Conservation (phyloP, 2,329 filamentous ascomycete species). For the Cladosporium sp. region DNA sequence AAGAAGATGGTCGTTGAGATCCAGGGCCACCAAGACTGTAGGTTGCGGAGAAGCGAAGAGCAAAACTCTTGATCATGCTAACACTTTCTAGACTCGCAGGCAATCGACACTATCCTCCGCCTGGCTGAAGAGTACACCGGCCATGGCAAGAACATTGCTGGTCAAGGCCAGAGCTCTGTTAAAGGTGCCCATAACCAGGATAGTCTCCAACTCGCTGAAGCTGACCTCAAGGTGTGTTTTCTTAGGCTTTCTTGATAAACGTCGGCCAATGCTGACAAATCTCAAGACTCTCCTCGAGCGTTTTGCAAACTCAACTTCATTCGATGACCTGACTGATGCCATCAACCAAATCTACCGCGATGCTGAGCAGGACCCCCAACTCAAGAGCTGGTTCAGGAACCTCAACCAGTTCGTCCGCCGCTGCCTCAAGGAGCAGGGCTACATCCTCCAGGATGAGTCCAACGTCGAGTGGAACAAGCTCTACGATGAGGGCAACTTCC, state of each 20-base stretch:
- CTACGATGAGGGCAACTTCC: slow-evolving; percentile 78
- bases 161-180: slow-evolving; percentile 63
- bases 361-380: slow-evolving; percentile 79
- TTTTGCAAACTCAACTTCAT: slow-evolving; percentile 91
- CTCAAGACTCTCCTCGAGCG: slow-evolving; percentile 80
- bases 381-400: slow-evolving; percentile 83
- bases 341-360: slow-evolving; percentile 83
- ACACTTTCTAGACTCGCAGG: slow-evolving; percentile 63
- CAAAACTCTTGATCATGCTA: background rate
- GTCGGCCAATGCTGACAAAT: slow-evolving; percentile 47
- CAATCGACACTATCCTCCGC: slow-evolving; percentile 80
- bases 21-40: slow-evolving; percentile 88
- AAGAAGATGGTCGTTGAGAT: slow-evolving; percentile 99
- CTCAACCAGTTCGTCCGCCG: slow-evolving; percentile 75
- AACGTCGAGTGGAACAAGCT: slow-evolving; percentile 78
- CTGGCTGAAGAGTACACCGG: slow-evolving; percentile 81
- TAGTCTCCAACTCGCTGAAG: slow-evolving; percentile 66
- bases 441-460: slow-evolving; percentile 76
- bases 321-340: slow-evolving; percentile 77
- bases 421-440: slow-evolving; percentile 85
- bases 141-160: slow-evolving; percentile 63
- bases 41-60: slow-evolving; percentile 28
- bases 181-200: slow-evolving; percentile 66
- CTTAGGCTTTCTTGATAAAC: slow-evolving; percentile 36
- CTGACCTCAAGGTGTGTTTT: slow-evolving; percentile 66